These are phyloP conservation scores for Suillus fuscotomentosus DNA, from an alignment of 768 basidiomycete genomes.

Conservation along the genomic window DNA sequence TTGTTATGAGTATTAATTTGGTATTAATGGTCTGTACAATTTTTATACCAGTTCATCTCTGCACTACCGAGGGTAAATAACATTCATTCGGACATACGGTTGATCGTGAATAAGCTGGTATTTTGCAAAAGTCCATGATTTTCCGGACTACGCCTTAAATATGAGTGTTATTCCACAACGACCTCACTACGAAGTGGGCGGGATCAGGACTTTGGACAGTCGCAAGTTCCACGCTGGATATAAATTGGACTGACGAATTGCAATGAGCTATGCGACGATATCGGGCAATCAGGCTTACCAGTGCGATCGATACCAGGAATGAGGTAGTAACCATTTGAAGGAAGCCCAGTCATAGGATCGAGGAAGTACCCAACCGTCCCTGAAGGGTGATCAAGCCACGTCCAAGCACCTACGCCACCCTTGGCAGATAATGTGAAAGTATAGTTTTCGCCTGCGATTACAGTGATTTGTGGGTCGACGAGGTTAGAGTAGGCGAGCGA, in stretches of 20 bases:
- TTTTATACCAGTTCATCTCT: slow-evolving; percentile 1
- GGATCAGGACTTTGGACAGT: slow-evolving; percentile 35
- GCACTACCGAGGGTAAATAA: background rate
- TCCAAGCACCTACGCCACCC: slow-evolving; percentile 55
- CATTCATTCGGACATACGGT: background rate
- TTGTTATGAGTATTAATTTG: slow-evolving; percentile 4
- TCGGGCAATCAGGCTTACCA: slow-evolving; percentile 30
- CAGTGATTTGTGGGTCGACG: slow-evolving; percentile 46
- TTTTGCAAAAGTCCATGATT: background rate
- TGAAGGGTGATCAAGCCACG: slow-evolving; percentile 59
- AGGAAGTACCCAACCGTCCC: slow-evolving; percentile 55
- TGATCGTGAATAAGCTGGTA: background rate
- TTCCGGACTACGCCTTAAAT: slow-evolving; percentile 6
- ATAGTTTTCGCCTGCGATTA: slow-evolving; percentile 32
- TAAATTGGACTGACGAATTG: slow-evolving; percentile 37
- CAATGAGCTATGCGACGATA: background rate
- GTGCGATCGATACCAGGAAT: slow-evolving; percentile 54
- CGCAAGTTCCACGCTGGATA: slow-evolving; percentile 39
- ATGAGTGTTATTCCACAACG: slow-evolving; percentile 55
- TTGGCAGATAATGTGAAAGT: slow-evolving; percentile 52
- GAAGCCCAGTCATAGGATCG: slow-evolving; percentile 39
- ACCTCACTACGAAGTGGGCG: slow-evolving; percentile 48
- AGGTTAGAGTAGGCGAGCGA: slow-evolving; percentile 46
- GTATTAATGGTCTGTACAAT: slow-evolving; percentile 5
- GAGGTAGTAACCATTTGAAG: slow-evolving; percentile 54